Percentiles rank a stretch among this genome's conserved stretches.
Conservation (phyloP, 2,329 filamentous ascomycete genomes). For the Acarospora socialis region DNA sequence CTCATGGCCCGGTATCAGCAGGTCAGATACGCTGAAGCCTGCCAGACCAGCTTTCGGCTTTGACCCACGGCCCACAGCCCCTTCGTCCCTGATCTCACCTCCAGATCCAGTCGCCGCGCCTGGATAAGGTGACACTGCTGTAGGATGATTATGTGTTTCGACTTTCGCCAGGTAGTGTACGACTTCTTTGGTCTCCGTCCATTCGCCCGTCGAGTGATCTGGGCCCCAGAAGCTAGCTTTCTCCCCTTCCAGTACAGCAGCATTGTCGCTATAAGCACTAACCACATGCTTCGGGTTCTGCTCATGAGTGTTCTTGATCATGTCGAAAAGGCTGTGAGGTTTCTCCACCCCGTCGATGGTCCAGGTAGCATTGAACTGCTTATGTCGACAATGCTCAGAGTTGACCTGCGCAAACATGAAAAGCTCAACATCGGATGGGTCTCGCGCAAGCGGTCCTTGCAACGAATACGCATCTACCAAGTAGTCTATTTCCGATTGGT, state of each 20-base stretch:
- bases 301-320: constrained; percentile 92
- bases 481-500: constrained; percentile 82
- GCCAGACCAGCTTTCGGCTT: constrained; percentile 81
- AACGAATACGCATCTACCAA: constrained; percentile 70
- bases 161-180: constrained; percentile 88
- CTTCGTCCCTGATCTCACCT: constrained; percentile 91
- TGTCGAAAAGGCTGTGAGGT: constrained; percentile 71
- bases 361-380: constrained; percentile 96
- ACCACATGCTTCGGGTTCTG: constrained; percentile 67
- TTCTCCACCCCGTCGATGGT: constrained; percentile 77
- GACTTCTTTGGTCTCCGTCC: constrained; percentile 72
- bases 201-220: constrained; percentile 70
- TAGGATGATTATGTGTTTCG: constrained; percentile 96
- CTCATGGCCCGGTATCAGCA: constrained; percentile 69
- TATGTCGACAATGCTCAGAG: constrained; percentile 80
- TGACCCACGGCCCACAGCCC: constrained; percentile 83
- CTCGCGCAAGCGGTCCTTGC: constrained; percentile 40
- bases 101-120: constrained; percentile 91
- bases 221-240: constrained; percentile 72
- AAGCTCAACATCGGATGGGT: constrained; percentile 80
- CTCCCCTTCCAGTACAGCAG: constrained; percentile 71
- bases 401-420: constrained; percentile 99
- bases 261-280: constrained; percentile 95
- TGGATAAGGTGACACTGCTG: constrained; percentile 83
- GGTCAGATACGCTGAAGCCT: constrained; percentile 90